These are phyloP conservation scores for Chlamydomonas sp. DNA, from an alignment of 139 green algal species.

Conservation along the genomic window DNA sequence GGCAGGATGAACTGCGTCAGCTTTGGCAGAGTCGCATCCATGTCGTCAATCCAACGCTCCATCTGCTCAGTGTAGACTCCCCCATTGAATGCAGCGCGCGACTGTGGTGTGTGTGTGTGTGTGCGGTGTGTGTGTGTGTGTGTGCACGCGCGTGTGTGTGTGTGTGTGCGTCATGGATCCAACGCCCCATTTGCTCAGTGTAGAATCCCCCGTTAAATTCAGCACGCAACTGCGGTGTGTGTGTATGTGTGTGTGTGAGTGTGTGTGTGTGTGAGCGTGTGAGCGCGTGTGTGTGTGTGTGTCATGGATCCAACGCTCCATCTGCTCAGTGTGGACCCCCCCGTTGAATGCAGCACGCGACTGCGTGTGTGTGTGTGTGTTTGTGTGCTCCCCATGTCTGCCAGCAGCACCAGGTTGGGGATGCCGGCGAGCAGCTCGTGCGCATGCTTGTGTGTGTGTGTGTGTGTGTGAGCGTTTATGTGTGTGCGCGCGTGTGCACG, in stretches of 20 bases:
- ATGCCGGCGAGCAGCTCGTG: too few relatives aligned
- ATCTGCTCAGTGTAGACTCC: not conserved
- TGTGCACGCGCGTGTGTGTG: not conserved
- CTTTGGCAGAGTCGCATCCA: conserved; percentile 66
- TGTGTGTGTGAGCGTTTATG: too few relatives aligned
- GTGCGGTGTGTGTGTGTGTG: not conserved
- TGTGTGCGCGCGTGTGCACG: too few relatives aligned
- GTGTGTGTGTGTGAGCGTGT: too few relatives aligned
- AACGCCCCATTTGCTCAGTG: too few relatives aligned
- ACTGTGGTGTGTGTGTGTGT: not conserved
- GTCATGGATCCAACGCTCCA: conserved; percentile 73
- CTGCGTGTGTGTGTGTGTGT: not conserved
- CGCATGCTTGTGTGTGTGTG: too few relatives aligned
- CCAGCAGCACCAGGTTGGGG: too few relatives aligned
- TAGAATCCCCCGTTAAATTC: too few relatives aligned
- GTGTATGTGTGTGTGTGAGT: too few relatives aligned
- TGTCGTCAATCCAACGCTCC: conserved; percentile 75
- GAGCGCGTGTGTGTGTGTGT: too few relatives aligned
- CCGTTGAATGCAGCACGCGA: not conserved
- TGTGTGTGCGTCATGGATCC: not conserved
- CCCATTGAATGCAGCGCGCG: not conserved
- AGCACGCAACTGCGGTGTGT: too few relatives aligned
- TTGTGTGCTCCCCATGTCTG: too few relatives aligned
- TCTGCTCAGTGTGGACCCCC: not conserved
- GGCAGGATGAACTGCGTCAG: conserved; percentile 93